phyloP scores from a whole-genome alignment of 768 basidiomycete genomes.

The Mycena leptocephala region DNA sequence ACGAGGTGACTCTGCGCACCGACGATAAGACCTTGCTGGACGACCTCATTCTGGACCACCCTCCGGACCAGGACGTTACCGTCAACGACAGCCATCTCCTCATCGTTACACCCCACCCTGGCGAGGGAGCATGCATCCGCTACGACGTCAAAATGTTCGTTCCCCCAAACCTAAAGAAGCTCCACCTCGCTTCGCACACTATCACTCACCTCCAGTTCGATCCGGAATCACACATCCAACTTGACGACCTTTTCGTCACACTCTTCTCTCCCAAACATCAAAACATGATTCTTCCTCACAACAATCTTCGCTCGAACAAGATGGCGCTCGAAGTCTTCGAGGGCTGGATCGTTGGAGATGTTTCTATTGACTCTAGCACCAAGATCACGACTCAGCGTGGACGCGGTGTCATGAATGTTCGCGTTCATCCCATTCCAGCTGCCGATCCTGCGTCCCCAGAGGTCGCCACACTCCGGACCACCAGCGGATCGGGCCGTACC shows the following conservation, averaged over 20 bases:
- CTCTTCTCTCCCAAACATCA: slow-evolving; percentile 53
- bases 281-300: slow-evolving; percentile 66
- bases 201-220: slow-evolving; percentile 67
- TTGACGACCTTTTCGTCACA: slow-evolving; percentile 63
- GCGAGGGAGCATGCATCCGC: slow-evolving; percentile 61
- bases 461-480: slow-evolving; percentile 59
- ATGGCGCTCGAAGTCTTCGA: slow-evolving; percentile 63
- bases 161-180: slow-evolving; percentile 65
- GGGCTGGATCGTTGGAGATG: slow-evolving; percentile 77
- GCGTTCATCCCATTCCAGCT: slow-evolving; percentile 59
- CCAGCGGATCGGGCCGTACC: slow-evolving; percentile 69
- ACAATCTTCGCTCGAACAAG: slow-evolving; percentile 57
- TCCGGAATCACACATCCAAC: slow-evolving; percentile 55
- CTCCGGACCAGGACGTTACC: slow-evolving; percentile 49
- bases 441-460: slow-evolving; percentile 50
- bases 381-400: slow-evolving; percentile 66
- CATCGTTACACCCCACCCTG: slow-evolving; percentile 54
- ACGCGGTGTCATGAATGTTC: slow-evolving; percentile 65
- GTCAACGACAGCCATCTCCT: slow-evolving; percentile 55
- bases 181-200: slow-evolving; percentile 62
- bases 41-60: slow-evolving; percentile 53
- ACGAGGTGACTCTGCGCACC: slow-evolving; percentile 65
- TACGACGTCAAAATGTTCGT: slow-evolving; percentile 69
- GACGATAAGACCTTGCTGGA: slow-evolving; percentile 59
- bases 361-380: slow-evolving; percentile 59